A percentile compares a stretch with the other conserved stretches of the same genome.
Conservation (phyloP, 2,329 filamentous ascomycete species). For the Colletotrichum sp. region DNA sequence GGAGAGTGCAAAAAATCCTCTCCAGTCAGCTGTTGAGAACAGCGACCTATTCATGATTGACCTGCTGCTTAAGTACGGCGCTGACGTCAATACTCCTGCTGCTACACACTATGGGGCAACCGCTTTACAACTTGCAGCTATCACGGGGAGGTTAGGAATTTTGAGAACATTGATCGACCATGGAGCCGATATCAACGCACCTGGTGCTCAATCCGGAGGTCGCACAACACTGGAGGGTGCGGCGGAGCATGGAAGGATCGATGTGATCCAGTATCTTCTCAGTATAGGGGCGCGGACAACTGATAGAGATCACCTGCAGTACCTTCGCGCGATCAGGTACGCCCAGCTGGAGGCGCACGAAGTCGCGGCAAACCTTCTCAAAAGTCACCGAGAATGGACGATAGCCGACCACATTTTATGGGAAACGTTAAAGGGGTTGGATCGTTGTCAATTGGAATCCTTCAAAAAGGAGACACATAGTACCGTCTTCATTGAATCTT, state of each 20-base stretch:
- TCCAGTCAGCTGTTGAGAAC: not conserved
- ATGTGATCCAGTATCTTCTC: not conserved
- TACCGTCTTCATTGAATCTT: not conserved
- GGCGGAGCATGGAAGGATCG: not conserved
- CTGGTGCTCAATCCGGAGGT: not conserved
- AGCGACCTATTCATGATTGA: not conserved
- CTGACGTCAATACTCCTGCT: not conserved
- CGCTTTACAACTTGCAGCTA: not conserved
- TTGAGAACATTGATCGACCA: not conserved
- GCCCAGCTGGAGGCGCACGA: not conserved
- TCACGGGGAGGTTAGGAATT: not conserved
- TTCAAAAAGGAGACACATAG: not conserved
- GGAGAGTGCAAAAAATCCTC: not conserved
- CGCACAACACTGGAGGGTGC: not conserved
- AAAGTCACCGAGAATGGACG: not conserved
- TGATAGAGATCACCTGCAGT: not conserved
- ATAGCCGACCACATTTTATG: not conserved
- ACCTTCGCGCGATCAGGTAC: not conserved
- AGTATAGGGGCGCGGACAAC: not conserved
- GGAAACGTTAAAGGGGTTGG: fast-evolving
- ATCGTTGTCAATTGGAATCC: fast-evolving
- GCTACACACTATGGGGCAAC: fast-evolving
- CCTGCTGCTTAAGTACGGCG: not conserved
- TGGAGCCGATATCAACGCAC: not conserved
- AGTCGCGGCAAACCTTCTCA: not conserved